Base-by-base conservation (phyloP, 2,329 filamentous ascomycete species). In the Penicillium sp. region DNA sequence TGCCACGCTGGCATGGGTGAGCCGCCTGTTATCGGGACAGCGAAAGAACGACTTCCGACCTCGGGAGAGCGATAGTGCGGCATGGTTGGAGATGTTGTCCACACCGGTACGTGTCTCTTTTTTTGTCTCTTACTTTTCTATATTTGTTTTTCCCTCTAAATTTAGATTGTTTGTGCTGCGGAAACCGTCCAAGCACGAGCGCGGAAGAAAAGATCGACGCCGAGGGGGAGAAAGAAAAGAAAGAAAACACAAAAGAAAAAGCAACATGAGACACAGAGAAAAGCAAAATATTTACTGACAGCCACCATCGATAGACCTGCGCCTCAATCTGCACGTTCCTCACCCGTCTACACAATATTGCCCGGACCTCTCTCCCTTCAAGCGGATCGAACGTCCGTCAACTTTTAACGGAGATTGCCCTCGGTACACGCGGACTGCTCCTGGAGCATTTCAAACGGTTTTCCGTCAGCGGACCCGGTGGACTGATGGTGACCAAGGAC, bases 381-480 rank as follows among this genome's bases (percentile, higher is more conserved):
- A 77, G 73, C 57, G 91, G 93, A 70, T 86, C 89, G 45, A 98
- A 98, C 69, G 84, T 96, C 1, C 88, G 91, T 57, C 85, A 89
- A 52, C 91, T 98, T 73, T 87, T 90, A 57, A 89, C 89, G 61
- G 94, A 98, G 78, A 85, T 98, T 25, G 93, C 92, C 1, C 81
- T 93, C 14, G 89, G 89, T 10, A 83, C 97, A 38, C 88, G 93
- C 67, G 81, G 84, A 53, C 85, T 96, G 10, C 84, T 99, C 4
- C 88, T 99, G 64, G 91, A 95, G 64, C 95, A 99, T 78, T 92
- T 98, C 79, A 95, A 96, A 72, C 93, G 92, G 71, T 99, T 96
- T 80, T 87, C 89, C 62, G 92, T 99, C 67, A 97, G 93, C 68
- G 92, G 93, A 43, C 93, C 94, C 0, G 95, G 95, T 63, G 95